These are phyloP conservation scores for Conoideocrella luteorostrata DNA, from an alignment of 2,329 filamentous ascomycete genomes.

Conservation along the genomic window DNA sequence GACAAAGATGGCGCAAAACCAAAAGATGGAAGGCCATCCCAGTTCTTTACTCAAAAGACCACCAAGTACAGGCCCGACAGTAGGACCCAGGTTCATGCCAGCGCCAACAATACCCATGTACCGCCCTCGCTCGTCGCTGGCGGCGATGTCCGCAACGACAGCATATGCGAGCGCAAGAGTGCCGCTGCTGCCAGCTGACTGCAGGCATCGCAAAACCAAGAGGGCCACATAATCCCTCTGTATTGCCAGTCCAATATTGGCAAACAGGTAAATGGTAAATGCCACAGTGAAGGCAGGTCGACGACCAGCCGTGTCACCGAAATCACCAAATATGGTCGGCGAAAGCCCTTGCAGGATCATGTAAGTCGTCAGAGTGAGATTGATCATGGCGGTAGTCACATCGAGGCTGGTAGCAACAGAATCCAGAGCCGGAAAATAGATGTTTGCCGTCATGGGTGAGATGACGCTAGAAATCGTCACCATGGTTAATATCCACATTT, in stretches of 20 bases:
- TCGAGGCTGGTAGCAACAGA: constrained; percentile 32
- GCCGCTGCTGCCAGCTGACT: constrained; percentile 59
- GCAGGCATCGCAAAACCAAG: constrained; percentile 54
- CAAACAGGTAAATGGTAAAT: constrained; percentile 50
- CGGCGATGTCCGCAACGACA: constrained; percentile 65
- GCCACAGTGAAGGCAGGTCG: constrained; percentile 55
- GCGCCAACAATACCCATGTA: constrained; percentile 64
- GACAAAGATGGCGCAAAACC: constrained; percentile 57
- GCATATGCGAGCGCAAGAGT: constrained; percentile 66
- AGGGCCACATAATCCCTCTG: constrained; percentile 52
- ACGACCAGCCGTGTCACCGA: constrained; percentile 54
- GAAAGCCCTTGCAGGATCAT: constrained; percentile 59
- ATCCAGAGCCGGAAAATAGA: constrained; percentile 42
- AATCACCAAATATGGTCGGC: constrained; percentile 54
- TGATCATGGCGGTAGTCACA: constrained; percentile 35
- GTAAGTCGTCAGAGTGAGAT: constrained; percentile 51
- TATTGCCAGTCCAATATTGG: constrained; percentile 54
- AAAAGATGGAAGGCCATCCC: constrained; percentile 64
- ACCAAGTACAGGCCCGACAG: constrained; percentile 55
- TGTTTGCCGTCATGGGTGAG: constrained; percentile 54
- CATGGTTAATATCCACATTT: constrained; percentile 47
- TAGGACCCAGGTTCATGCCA: constrained; percentile 49
- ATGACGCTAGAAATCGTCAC: constrained; percentile 47
- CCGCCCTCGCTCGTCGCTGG: constrained; percentile 61
- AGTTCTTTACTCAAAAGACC: constrained; percentile 57